Evolutionary conservation across 2,329 filamentous ascomycete genomes (phyloP).

Genomic region (Lomentospora prolificans): DNA sequence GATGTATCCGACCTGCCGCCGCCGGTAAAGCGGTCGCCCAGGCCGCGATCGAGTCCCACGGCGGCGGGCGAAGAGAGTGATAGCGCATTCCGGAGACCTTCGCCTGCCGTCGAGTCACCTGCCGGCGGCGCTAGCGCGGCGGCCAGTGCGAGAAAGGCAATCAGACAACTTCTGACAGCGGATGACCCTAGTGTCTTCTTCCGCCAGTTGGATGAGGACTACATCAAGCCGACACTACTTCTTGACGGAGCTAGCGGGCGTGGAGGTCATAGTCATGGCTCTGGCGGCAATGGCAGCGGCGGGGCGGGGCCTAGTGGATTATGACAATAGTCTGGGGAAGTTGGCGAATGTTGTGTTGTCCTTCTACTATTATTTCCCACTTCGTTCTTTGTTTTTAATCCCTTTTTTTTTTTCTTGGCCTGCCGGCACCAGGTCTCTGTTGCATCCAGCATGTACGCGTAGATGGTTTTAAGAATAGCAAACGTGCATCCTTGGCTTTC

Average conservation of each 20-base stretch:
- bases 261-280: slow-evolving; percentile 18
- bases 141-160: slow-evolving; percentile 58
- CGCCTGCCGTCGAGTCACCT: background rate
- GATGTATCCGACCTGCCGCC: slow-evolving; percentile 59
- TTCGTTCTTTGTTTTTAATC: too few relatives aligned
- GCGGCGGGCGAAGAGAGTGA: slow-evolving; percentile 11
- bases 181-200: slow-evolving; percentile 89
- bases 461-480: too few relatives aligned
- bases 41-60: slow-evolving; percentile 15
- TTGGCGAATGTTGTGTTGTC: background rate
- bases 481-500: too few relatives aligned
- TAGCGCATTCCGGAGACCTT: background rate
- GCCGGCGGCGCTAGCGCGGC: background rate
- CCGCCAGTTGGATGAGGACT: slow-evolving; percentile 87
- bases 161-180: slow-evolving; percentile 70
- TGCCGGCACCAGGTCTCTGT: too few relatives aligned
- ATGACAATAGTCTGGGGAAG: background rate
- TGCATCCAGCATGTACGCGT: too few relatives aligned
- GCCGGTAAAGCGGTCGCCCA: slow-evolving; percentile 38
- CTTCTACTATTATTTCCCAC: background rate
- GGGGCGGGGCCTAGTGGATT: slow-evolving; percentile 2
- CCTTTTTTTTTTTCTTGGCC: too few relatives aligned
- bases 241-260: slow-evolving; percentile 54
- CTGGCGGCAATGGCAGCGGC: slow-evolving; percentile 7
- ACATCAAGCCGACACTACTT: slow-evolving; percentile 83